Evolutionary conservation across 306 rosid species (phyloP).

Genomic region (Mucuna pruriens): DNA sequence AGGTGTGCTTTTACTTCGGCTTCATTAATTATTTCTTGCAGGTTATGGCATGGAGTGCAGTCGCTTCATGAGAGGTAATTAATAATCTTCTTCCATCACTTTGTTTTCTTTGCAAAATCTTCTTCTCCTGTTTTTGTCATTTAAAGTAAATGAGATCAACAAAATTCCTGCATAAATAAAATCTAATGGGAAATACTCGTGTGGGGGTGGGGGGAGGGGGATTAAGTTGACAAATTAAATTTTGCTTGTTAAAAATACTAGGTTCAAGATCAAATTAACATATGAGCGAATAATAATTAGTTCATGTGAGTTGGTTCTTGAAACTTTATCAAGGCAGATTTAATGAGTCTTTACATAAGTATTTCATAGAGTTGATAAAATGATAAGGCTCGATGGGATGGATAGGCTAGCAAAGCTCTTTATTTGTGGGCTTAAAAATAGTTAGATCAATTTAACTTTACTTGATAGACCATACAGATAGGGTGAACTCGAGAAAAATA

Average conservation of each 20-base stretch:
- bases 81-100: slow-evolving; percentile 33
- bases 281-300: background rate
- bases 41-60: slow-evolving; percentile 99
- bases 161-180: background rate
- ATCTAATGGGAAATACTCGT: background rate
- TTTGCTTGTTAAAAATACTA: background rate
- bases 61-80: slow-evolving; percentile 90
- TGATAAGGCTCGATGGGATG: too few species aligned
- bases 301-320: too few species aligned
- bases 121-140: background rate
- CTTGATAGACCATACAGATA: too few species aligned
- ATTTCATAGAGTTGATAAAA: too few species aligned
- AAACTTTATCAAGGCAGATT: too few species aligned
- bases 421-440: too few species aligned
- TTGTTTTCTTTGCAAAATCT: background rate
- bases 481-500: too few species aligned
- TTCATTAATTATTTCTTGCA: slow-evolving; percentile 49
- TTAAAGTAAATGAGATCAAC: background rate
- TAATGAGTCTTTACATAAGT: too few species aligned
- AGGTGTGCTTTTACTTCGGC: slow-evolving; percentile 13
- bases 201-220: background rate
- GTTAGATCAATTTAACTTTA: too few species aligned
- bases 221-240: background rate
- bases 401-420: too few species aligned
- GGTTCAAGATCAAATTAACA: background rate